Conservation (phyloP, 2,329 filamentous ascomycete genomes). For the Moelleriella libera region DNA sequence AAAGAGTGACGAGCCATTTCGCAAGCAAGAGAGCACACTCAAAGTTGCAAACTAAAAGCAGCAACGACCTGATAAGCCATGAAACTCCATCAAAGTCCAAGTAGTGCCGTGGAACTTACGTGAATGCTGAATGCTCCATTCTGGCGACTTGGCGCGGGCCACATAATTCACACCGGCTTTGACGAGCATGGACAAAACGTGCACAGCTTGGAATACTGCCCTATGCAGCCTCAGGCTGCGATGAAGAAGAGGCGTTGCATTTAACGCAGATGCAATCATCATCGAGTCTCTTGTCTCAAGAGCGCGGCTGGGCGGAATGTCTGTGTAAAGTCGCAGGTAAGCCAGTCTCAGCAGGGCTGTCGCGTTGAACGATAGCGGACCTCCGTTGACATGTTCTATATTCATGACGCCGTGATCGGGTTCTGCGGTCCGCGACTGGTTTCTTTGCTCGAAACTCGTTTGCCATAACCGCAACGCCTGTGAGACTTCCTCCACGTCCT, state of each 20-base stretch:
- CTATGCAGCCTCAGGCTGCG: conserved; percentile 46
- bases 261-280: conserved; percentile 46
- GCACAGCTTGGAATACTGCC: conserved; percentile 53
- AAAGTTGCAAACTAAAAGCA: conserved; percentile 38
- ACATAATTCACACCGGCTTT: conserved; percentile 50
- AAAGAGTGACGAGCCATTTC: conserved; percentile 44
- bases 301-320: conserved; percentile 46
- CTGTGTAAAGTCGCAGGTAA: conserved; percentile 52
- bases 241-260: conserved; percentile 41
- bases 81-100: no score
- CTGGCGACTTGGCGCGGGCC: conserved; percentile 43
- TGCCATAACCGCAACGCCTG: conserved; percentile 45
- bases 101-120: conserved; percentile 23
- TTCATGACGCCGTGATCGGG: conserved; percentile 25
- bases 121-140: conserved; percentile 51
- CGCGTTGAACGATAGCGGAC: conserved; percentile 52
- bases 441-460: conserved; percentile 40
- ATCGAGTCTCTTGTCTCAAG: conserved; percentile 51
- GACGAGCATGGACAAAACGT: conserved; percentile 53
- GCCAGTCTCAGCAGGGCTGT: conserved; percentile 46
- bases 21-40: conserved; percentile 47
- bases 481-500: conserved; percentile 42
- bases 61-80: neutral
- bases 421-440: conserved; percentile 34
- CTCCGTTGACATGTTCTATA: conserved; percentile 37